A percentile compares a stretch with the other conserved stretches of the same genome.
Evolutionary conservation across 495 filamentous ascomycete species (phyloP).

Genomic region (Neurospora cerealis): DNA sequence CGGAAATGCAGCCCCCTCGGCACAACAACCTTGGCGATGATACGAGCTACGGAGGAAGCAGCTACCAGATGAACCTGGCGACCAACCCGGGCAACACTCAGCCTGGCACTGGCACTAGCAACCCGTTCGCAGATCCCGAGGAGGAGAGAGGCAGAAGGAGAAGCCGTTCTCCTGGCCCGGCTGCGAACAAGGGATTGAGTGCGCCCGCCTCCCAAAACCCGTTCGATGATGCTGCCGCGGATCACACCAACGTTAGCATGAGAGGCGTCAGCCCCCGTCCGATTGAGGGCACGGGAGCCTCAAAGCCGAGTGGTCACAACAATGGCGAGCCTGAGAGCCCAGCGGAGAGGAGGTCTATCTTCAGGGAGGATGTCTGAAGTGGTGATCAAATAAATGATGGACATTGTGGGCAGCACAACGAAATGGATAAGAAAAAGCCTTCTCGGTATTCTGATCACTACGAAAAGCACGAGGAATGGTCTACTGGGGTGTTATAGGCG

Average conservation of each 20-base stretch:
- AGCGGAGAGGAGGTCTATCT: slow-evolving; percentile 40
- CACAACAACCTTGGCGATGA: neutral
- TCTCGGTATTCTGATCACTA: neutral
- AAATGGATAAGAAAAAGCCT: neutral
- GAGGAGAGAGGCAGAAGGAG: slow-evolving; percentile 23
- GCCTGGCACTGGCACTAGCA: neutral
- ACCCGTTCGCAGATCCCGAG: slow-evolving; percentile 5
- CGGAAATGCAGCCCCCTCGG: slow-evolving; percentile 39
- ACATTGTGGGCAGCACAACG: neutral
- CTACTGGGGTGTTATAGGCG: neutral
- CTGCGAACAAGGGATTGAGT: neutral
- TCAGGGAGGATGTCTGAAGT: slow-evolving; percentile 39
- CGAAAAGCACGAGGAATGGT: neutral
- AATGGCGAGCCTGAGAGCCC: slow-evolving; percentile 19
- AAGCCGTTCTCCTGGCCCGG: slow-evolving; percentile 19
- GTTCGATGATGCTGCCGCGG: slow-evolving; percentile 42
- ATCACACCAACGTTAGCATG: slow-evolving; percentile 44
- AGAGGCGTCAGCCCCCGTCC: slow-evolving; percentile 48
- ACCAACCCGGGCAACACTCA: slow-evolving; percentile 4
- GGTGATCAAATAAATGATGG: neutral
- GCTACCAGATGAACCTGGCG: slow-evolving; percentile 38
- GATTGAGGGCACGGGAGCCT: slow-evolving; percentile 20
- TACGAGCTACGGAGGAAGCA: slow-evolving; percentile 10
- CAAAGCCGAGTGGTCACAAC: neutral
- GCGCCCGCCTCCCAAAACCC: slow-evolving; percentile 30